A percentile compares a stretch with the other conserved stretches of the same genome.
Evolutionary conservation across 2,329 filamentous ascomycete species (phyloP).

Genomic region (Colletotrichum orchidophilum): DNA sequence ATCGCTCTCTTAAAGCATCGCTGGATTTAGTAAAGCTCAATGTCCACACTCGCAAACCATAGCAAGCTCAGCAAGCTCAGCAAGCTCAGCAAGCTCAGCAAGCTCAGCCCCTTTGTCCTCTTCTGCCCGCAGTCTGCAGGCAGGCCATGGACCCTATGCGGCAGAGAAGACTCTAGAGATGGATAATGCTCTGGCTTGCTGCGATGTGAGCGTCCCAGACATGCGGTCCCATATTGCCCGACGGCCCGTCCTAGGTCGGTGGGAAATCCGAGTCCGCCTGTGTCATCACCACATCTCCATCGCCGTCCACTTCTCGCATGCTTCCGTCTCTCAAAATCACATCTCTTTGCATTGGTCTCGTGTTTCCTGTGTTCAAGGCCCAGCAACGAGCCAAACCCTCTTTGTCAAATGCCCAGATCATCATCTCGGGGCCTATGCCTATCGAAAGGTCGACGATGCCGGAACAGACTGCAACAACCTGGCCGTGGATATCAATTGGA

Average conservation of each 20-base stretch:
- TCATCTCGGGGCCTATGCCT: conserved; percentile 44
- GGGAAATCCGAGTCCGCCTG: conserved; percentile 10
- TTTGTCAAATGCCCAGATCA: conserved; percentile 46
- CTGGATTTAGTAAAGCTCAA: conserved; percentile 43
- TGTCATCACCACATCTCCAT: conserved; percentile 44
- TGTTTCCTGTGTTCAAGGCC: conserved; percentile 41
- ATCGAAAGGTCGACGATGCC: conserved; percentile 45
- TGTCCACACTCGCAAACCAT: conserved; percentile 49
- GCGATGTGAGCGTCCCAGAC: background rate
- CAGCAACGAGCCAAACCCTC: conserved; percentile 47
- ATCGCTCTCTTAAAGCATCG: background rate
- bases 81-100: too few species aligned
- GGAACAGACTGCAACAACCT: conserved; percentile 43
- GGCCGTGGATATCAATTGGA: conserved; percentile 44
- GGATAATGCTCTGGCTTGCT: background rate
- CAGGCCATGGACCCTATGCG: conserved; percentile 17
- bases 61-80: conserved; percentile 46
- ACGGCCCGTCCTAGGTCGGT: background rate
- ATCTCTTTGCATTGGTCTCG: background rate
- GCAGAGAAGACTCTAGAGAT: conserved; percentile 6
- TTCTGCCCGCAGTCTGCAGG: conserved; percentile 27
- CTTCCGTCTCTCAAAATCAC: conserved; percentile 44
- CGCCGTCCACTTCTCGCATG: conserved; percentile 42
- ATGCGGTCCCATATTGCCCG: background rate
- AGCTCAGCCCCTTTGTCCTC: too few species aligned